These are phyloP conservation scores for Pleomassaria siparia DNA, from an alignment of 2,329 filamentous ascomycete species.

Conservation along the genomic window DNA sequence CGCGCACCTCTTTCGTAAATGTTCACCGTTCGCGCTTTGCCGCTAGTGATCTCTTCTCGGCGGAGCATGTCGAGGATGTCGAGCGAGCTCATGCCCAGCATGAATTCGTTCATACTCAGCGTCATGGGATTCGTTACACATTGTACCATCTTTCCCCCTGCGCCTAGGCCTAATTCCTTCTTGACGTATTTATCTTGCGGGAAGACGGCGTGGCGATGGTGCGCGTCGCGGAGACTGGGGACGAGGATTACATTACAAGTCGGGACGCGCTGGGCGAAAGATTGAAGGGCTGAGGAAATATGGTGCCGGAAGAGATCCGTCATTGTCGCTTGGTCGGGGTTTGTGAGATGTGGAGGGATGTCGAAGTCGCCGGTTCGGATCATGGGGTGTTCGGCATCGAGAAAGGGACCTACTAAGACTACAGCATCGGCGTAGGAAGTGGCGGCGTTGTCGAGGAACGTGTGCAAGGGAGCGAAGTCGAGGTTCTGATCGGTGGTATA, in stretches of 20 bases:
- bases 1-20: constrained; percentile 70
- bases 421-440: constrained; percentile 76
- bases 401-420: constrained; percentile 81
- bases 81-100: constrained; percentile 79
- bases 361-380: constrained; percentile 62
- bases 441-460: constrained; percentile 75
- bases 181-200: constrained; percentile 72
- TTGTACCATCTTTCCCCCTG: constrained; percentile 62
- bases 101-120: constrained; percentile 81
- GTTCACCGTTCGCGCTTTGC: constrained; percentile 59
- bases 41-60: constrained; percentile 68
- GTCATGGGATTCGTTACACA: constrained; percentile 91
- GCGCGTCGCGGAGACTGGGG: constrained; percentile 79
- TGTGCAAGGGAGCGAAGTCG: constrained; percentile 82
- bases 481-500: constrained; percentile 93
- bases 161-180: constrained; percentile 71
- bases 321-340: constrained; percentile 75
- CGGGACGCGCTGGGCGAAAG: constrained; percentile 70
- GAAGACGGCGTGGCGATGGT: constrained; percentile 84
- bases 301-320: constrained; percentile 79
- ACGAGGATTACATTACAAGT: constrained; percentile 78
- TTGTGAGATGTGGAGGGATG: constrained; percentile 43
- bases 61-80: constrained; percentile 82
- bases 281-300: constrained; percentile 72
- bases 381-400: constrained; percentile 88